Conservation (phyloP, 495 filamentous ascomycete species). For the Podospora australis region DNA sequence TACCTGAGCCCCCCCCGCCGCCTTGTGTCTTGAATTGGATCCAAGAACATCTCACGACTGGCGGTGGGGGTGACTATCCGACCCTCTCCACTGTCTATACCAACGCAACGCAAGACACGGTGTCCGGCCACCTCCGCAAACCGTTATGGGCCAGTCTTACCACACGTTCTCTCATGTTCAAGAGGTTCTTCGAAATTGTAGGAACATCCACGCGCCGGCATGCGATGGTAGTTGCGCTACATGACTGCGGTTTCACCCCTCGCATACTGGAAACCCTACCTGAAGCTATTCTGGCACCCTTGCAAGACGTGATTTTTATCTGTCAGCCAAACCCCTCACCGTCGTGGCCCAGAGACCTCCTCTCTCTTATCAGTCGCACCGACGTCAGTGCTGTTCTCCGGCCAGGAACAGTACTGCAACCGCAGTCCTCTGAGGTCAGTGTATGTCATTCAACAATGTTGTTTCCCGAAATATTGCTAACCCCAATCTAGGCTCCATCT, state of each 20-base stretch:
- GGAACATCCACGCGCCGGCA: conserved; percentile 31
- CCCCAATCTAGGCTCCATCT: conserved; percentile 41
- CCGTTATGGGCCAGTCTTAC: conserved; percentile 25
- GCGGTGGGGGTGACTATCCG: conserved; percentile 44
- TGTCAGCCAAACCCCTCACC: conserved; percentile 77
- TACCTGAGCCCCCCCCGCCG: conserved; percentile 54
- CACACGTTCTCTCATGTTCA: conserved; percentile 61
- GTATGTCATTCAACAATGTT: conserved; percentile 16
- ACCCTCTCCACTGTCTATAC: conserved; percentile 51
- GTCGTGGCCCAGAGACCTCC: conserved; percentile 61
- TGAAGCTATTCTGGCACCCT: conserved; percentile 67
- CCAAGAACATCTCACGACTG: conserved; percentile 54
- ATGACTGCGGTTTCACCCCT: conserved; percentile 49
- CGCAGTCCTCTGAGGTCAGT: conserved; percentile 30
- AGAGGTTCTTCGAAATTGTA: conserved; percentile 45
- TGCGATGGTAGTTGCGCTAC: conserved; percentile 55
- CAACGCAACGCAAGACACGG: conserved; percentile 2
- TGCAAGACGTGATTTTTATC: conserved; percentile 75
- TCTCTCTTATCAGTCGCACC: conserved; percentile 73
- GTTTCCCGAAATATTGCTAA: neutral
- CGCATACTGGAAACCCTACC: conserved; percentile 72
- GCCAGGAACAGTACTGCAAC: conserved; percentile 34
- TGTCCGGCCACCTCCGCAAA: conserved; percentile 5
- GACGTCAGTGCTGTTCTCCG: conserved; percentile 68
- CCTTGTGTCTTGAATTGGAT: conserved; percentile 63